Percentiles rank a stretch among this genome's conserved stretches.
These are phyloP conservation scores for Pseudozyma hubeiensis DNA, from an alignment of 1,284 basidiomycete species.

Conservation along the genomic window DNA sequence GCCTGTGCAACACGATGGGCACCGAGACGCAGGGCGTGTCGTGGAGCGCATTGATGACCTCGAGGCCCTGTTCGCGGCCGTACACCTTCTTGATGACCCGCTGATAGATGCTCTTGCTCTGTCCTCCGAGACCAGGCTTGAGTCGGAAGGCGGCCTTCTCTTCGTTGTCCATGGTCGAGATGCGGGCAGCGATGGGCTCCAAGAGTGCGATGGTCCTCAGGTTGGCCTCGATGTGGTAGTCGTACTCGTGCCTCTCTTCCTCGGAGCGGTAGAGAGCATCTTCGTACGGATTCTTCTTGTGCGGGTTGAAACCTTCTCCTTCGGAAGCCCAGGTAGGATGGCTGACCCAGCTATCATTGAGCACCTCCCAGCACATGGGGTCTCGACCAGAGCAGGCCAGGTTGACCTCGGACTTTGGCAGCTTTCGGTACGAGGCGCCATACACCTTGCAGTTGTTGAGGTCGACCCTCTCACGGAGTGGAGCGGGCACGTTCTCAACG, in stretches of 20 bases:
- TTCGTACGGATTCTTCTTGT: conserved; percentile 97
- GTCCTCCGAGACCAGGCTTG: conserved; percentile 87
- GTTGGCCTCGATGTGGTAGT: conserved; percentile 94
- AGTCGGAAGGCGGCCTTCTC: conserved; percentile 87
- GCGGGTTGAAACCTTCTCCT: conserved; percentile 91
- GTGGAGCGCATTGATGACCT: conserved; percentile 90
- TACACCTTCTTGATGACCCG: conserved; percentile 95
- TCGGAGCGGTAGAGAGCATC: conserved; percentile 96
- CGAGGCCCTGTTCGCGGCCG: conserved; percentile 82
- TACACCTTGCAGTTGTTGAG: conserved; percentile 69
- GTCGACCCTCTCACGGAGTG: conserved; percentile 66
- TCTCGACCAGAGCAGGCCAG: conserved; percentile 94
- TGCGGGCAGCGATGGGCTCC: conserved; percentile 86
- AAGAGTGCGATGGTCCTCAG: conserved; percentile 90
- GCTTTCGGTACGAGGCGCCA: conserved; percentile 91
- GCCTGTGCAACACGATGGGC: conserved; percentile 87
- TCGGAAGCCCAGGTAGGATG: conserved; percentile 97
- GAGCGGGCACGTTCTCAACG: conserved; percentile 69
- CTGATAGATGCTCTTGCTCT: conserved; percentile 89
- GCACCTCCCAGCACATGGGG: conserved; percentile 92
- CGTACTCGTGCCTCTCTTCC: conserved; percentile 98
- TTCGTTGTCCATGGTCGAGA: conserved; percentile 89
- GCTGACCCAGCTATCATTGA: conserved; percentile 79
- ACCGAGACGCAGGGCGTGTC: conserved; percentile 90
- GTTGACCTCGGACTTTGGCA: conserved; percentile 86